Percentiles rank a stretch among this genome's conserved stretches.
Evolutionary conservation across 2,329 filamentous ascomycete species (phyloP).

Genomic region (Stachybotrys chlorohalonatus): DNA sequence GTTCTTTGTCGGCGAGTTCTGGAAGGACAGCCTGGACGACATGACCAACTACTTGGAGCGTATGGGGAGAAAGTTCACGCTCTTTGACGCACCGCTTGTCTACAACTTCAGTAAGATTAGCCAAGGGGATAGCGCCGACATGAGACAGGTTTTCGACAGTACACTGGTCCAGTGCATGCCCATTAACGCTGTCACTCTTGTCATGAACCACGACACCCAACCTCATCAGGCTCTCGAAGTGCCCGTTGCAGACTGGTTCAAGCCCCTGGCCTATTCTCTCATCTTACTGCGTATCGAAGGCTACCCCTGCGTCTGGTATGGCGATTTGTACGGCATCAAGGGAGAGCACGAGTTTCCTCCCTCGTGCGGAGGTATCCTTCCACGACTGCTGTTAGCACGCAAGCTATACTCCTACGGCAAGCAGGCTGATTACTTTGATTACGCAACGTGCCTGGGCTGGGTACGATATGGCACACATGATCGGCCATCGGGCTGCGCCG

Average conservation of each 20-base stretch:
- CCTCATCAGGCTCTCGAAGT: slow-evolving; percentile 34
- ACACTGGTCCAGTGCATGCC: slow-evolving; percentile 41
- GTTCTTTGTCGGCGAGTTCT: slow-evolving; percentile 30
- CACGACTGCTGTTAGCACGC: slow-evolving; percentile 50
- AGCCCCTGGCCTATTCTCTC: slow-evolving; percentile 61
- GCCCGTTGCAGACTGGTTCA: slow-evolving; percentile 57
- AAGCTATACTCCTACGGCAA: slow-evolving; percentile 59
- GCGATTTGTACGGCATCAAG: slow-evolving; percentile 57
- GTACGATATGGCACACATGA: slow-evolving; percentile 40
- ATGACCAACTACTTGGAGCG: slow-evolving; percentile 19
- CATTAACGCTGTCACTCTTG: slow-evolving; percentile 43
- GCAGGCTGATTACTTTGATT: slow-evolving; percentile 56
- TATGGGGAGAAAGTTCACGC: slow-evolving; percentile 47
- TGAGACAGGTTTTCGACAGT: slow-evolving; percentile 53
- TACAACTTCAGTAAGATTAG: slow-evolving; percentile 57
- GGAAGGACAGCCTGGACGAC: slow-evolving; percentile 26
- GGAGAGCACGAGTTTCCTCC: slow-evolving; percentile 36
- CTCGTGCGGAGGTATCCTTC: slow-evolving; percentile 44
- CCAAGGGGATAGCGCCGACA: slow-evolving; percentile 44
- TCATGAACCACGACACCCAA: slow-evolving; percentile 63
- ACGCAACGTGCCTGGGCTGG: slow-evolving; percentile 54
- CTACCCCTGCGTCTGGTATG: slow-evolving; percentile 62
- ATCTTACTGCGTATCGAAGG: slow-evolving; percentile 57
- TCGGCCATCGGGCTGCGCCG: slow-evolving; percentile 40
- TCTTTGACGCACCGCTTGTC: slow-evolving; percentile 62